Evolutionary conservation across 345 rosid genomes (phyloP), one percentile per base, ranked within the genome.

Genomic region (Noccaea bulbosa): DNA sequence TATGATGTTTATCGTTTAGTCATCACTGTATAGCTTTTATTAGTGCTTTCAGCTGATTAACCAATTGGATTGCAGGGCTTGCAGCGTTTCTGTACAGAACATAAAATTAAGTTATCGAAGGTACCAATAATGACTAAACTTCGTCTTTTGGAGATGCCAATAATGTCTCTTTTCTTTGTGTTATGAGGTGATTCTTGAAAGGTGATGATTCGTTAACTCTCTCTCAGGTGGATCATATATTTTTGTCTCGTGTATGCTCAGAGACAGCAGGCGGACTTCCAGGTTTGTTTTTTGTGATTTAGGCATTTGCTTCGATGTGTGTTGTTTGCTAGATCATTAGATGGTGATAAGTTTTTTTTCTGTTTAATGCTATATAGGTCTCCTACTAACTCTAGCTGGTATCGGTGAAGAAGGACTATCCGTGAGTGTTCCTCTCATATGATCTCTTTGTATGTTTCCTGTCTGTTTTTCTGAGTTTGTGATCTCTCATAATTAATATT

Each of bases 261-360:
- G 96, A 94, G 80, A 91, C 99, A 51, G 90, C 99, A 7, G 95
- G 95, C 24, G 99, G 99, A 46, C 90, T 94, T 79, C 98, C 99
- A 82, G 99, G 99, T 94, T 72, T 59, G 79, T 80, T 22, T 49
- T 5, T 8, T 15, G 34, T 71, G 54, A 67, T 35, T 60, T 24
- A 8, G 1, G 54, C 24, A 51, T 38, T 58, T 11, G 54, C 30
- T 57, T 35, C 4, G 0, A 2, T 71, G 8, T 44, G 46, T 59
- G 30, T 65, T 71, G 41, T 50, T 27, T 57, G 32, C 20, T 57
- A 16, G 32, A 65, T 35, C 16, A 15, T 55, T 74, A 52, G 15
- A 51, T 6, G 14, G 11, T 75, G 66, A 69, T 37, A 9, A 62
- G 38, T 52, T 32, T 57, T 27, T 30, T 57, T 64, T 0, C 0